Evolutionary conservation across 192 early-diverging fungal genomes (phyloP).

Genomic region (Physocladia obscura): DNA sequence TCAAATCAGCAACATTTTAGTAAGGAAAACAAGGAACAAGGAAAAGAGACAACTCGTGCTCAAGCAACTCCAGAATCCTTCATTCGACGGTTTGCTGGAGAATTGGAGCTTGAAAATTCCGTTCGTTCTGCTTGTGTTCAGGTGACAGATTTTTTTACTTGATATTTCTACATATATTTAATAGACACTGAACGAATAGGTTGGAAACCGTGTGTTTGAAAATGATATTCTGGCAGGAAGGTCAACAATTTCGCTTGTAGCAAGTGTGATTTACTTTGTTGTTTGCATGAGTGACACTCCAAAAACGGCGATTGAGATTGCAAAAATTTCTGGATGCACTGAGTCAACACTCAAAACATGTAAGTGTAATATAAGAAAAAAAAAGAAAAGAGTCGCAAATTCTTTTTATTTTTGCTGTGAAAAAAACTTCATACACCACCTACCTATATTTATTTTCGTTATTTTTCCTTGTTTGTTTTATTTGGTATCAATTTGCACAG

Average conservation of each 20-base stretch:
- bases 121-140: constrained; percentile 73
- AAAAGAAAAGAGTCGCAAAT: neutral
- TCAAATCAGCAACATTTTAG: constrained; percentile 6
- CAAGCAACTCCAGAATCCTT: constrained; percentile 24
- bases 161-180: neutral
- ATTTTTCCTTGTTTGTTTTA: neutral
- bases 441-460: neutral
- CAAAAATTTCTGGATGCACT: constrained; percentile 83
- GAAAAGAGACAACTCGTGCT: constrained; percentile 48
- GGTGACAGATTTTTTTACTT: constrained; percentile 38
- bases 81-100: constrained; percentile 74
- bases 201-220: constrained; percentile 68
- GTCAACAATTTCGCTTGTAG: constrained; percentile 87
- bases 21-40: constrained; percentile 36
- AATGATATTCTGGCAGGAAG: constrained; percentile 85
- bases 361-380: constrained; percentile 1
- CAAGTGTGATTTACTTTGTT: constrained; percentile 87
- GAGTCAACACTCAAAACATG: constrained; percentile 88
- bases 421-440: too few relatives aligned
- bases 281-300: constrained; percentile 67
- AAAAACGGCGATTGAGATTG: constrained; percentile 74
- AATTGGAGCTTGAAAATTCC: constrained; percentile 64
- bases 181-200: constrained; percentile 15
- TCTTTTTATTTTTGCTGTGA: neutral
- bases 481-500: constrained; percentile 5